Conservation (phyloP, 2,329 filamentous ascomycete species). For the Ploettnerulaceae sp. region DNA sequence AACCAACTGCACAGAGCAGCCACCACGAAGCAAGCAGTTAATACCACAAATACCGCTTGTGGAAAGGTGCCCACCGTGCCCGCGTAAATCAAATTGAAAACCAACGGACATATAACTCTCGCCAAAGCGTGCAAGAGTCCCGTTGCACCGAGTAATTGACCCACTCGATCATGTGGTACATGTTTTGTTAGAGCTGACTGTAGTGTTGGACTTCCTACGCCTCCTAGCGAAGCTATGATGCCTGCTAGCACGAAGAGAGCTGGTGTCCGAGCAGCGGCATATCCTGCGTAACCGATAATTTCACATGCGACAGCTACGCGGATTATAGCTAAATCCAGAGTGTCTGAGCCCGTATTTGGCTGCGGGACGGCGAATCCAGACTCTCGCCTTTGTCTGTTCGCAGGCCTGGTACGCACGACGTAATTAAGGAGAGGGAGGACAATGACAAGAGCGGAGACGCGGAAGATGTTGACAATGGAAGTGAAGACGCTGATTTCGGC, state of each 20-base stretch:
- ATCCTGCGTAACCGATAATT: constrained; percentile 69
- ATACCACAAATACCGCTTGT: constrained; percentile 76
- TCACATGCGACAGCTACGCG: constrained; percentile 73
- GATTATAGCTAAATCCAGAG: constrained; percentile 72
- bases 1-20: constrained; percentile 65
- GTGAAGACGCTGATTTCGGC: constrained; percentile 77
- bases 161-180: constrained; percentile 74
- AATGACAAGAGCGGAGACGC: constrained; percentile 70
- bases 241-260: constrained; percentile 67
- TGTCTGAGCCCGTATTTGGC: constrained; percentile 58
- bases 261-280: constrained; percentile 58
- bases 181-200: constrained; percentile 87
- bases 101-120: constrained; percentile 69
- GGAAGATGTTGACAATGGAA: constrained; percentile 67
- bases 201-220: constrained; percentile 78
- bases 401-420: constrained; percentile 52
- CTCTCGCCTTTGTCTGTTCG: constrained; percentile 40
- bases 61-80: constrained; percentile 72
- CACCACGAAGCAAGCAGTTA: constrained; percentile 61
- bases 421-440: constrained; percentile 75
- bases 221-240: constrained; percentile 70
- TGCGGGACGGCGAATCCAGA: constrained; percentile 52
- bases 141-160: constrained; percentile 81
- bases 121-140: constrained; percentile 81
- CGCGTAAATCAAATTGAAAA: constrained; percentile 85